Evolutionary conservation across 352 stramenopile genomes (phyloP).

Genomic region (Globisporangium abappressorium): DNA sequence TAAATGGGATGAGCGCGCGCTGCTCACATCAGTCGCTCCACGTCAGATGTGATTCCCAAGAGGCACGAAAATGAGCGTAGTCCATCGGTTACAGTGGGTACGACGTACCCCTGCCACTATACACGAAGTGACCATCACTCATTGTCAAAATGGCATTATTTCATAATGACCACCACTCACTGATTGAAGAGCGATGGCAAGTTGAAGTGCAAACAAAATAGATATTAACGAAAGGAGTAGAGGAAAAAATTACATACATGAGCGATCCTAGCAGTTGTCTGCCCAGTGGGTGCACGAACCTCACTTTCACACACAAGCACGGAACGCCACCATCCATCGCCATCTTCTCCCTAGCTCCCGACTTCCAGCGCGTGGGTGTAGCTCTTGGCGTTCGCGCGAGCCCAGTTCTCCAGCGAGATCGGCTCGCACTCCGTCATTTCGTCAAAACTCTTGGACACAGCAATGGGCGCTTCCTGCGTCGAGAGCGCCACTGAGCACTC

Average conservation of each 20-base stretch:
- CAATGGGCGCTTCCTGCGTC: constrained; percentile 17
- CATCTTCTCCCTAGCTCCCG: not conserved
- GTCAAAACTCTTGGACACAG: constrained; percentile 52
- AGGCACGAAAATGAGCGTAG: not conserved
- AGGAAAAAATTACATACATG: no score
- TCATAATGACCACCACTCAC: no score
- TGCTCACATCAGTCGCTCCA: not conserved
- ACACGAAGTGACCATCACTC: not conserved
- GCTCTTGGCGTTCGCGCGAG: constrained; percentile 39
- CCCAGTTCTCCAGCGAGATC: constrained; percentile 53
- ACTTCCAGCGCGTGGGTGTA: constrained; percentile 40
- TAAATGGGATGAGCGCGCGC: no score
- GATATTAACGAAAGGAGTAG: no score
- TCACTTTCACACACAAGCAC: no score
- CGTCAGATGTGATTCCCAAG: not conserved
- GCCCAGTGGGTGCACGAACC: no score
- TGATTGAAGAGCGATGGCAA: no score
- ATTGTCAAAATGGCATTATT: no score
- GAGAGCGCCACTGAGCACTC: constrained; percentile 46
- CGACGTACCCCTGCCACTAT: not conserved
- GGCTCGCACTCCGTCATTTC: constrained; percentile 53
- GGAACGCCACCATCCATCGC: not conserved
- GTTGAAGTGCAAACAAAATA: not conserved
- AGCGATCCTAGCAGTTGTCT: no score
- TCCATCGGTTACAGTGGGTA: not conserved